Evolutionary conservation across 2,329 filamentous ascomycete species (phyloP), one percentile per base, ranked within the genome.

Genomic region (Dothistroma pini): DNA sequence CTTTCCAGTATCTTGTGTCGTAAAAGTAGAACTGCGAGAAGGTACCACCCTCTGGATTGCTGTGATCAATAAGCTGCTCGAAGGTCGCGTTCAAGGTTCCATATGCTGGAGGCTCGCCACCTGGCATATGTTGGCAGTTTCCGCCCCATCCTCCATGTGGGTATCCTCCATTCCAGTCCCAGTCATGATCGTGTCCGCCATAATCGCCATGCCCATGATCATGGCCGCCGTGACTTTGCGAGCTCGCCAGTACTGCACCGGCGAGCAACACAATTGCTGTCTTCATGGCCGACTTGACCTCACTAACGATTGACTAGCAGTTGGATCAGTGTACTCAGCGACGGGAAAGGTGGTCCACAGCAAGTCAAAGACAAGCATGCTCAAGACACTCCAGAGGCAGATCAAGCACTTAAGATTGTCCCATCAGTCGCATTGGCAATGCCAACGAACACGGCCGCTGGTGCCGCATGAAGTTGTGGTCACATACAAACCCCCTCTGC

Each of bases 11-110:
- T 41, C 80, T 76, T 0, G 77, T 74, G 66, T 79, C 81, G 69
- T 78, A 85, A 75, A 78, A 84, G 69, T 79, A 85, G 48, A 79
- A 76, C 71, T 85, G 82, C 31, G 77, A 74, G 66, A 85, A 85
- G 0, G 80, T 85, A 11, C 83, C 83, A 12, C 83, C 72, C n/a
- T 74, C 74, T 0, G 83, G 83, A 65, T 85, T 75, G 4, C 77
- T 72, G 71, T 88, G 85, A 68, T 88, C 84, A 54, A 87, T 81
- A 57, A 83, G 75, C 71, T 87, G 85, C 63, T 81, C 70, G 61
- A 85, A 86, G 6, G 73, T 76, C 31, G 70, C 62, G 57, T 70
- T 71, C 58, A 57, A 19, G 16, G 22, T 47, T 22, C 61, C 56
- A n/a, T 50, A 21, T 10, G 49, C 16, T 32, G 63, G 57, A 47